These are phyloP conservation scores for Iris macrosiphon DNA, from an alignment of 106 monocot genomes.

Conservation along the genomic window DNA sequence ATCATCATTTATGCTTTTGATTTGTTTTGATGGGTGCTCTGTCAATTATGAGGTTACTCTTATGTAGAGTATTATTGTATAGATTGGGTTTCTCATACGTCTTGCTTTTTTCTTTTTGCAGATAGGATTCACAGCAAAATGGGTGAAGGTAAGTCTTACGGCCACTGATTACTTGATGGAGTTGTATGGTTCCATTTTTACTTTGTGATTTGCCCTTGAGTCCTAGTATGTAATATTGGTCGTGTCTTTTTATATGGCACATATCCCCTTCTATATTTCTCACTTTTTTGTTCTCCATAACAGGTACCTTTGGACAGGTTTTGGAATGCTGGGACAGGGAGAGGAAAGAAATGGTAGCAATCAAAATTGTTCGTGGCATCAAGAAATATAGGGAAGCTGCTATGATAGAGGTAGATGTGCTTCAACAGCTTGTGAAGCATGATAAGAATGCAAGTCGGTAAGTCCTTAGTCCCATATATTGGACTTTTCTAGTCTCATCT, in stretches of 20 bases:
- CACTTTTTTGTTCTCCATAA: background rate
- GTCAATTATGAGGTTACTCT: too few species aligned
- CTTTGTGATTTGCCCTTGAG: too few species aligned
- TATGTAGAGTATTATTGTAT: too few species aligned
- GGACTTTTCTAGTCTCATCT: background rate
- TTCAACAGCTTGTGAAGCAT: constrained; percentile 62
- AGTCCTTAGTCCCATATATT: too few species aligned
- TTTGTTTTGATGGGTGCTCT: too few species aligned
- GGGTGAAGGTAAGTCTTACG: constrained; percentile 91
- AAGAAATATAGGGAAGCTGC: constrained; percentile 93
- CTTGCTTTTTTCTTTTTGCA: constrained; percentile 25
- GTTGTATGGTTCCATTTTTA: too few species aligned
- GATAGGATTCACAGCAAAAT: constrained; percentile 77
- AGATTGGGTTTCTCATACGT: too few species aligned
- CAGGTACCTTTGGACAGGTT: constrained; percentile 97
- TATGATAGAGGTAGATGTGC: constrained; percentile 90
- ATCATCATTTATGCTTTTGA: too few species aligned
- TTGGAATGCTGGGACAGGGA: constrained; percentile 97
- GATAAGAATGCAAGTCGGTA: constrained; percentile 45
- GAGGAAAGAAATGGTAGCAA: constrained; percentile 93
- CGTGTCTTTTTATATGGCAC: background rate
- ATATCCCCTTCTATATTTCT: background rate
- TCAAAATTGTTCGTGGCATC: constrained; percentile 77
- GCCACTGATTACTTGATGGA: too few species aligned
- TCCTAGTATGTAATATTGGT: too few species aligned